These are phyloP conservation scores for Ogataea philodendri DNA, from an alignment of 805 yeast genomes.

Conservation along the genomic window DNA sequence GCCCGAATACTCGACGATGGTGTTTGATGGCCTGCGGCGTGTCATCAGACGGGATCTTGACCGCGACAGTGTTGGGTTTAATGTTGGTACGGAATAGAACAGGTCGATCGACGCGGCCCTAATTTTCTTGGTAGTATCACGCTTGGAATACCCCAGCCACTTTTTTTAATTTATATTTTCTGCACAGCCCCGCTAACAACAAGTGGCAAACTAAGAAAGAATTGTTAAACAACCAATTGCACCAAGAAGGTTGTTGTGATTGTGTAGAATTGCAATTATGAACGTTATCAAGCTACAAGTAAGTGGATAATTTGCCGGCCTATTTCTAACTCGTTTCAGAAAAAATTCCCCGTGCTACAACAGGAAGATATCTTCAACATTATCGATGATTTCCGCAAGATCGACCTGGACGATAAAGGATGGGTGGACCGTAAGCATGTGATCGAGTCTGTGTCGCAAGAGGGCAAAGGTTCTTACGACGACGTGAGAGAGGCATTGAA, in stretches of 20 bases:
- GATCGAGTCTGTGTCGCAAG: constrained; percentile 73
- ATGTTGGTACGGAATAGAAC: constrained; percentile 5
- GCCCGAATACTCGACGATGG: constrained; percentile 18
- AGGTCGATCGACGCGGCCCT: constrained; percentile 6
- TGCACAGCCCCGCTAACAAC: constrained; percentile 9
- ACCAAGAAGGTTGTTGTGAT: not conserved
- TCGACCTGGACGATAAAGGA: constrained; percentile 90
- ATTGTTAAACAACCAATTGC: constrained; percentile 4
- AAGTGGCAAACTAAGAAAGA: constrained; percentile 15
- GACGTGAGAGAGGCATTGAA: constrained; percentile 92
- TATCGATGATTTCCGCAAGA: constrained; percentile 80
- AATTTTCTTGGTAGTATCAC: too few relatives aligned
- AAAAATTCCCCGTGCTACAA: constrained; percentile 78
- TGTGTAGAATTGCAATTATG: constrained; percentile 36
- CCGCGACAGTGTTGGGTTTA: constrained; percentile 12
- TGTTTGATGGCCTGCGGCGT: constrained; percentile 20
- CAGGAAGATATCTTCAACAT: constrained; percentile 85
- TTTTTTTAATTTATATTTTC: constrained; percentile 1
- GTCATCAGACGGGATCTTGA: constrained; percentile 15
- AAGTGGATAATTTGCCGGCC: constrained; percentile 32
- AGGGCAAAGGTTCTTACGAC: constrained; percentile 84
- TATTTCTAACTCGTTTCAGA: constrained; percentile 39
- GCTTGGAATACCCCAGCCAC: constrained; percentile 6
- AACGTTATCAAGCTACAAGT: constrained; percentile 64
- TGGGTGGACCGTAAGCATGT: constrained; percentile 91